Conservation (phyloP, 345 rosid species). For the Arabidopsis arenosa region DNA sequence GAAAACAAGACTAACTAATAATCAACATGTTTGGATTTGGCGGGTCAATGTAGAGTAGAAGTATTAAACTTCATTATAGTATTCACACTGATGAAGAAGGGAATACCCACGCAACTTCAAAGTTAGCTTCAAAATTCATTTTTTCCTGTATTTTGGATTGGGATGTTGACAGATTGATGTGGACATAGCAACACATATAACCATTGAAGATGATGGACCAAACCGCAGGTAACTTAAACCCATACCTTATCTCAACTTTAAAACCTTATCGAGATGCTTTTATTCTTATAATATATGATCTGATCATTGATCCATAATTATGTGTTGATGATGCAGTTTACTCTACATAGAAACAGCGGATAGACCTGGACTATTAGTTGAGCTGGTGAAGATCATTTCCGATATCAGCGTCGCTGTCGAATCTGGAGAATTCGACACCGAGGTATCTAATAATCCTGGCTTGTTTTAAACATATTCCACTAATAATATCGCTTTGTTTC, state of each 20-base stretch:
- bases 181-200: conserved; percentile 87
- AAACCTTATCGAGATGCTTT: neutral
- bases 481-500: neutral
- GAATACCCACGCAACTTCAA: neutral
- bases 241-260: conserved; percentile 17
- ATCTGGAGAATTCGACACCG: conserved; percentile 98
- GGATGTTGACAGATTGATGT: conserved; percentile 72
- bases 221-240: conserved; percentile 68
- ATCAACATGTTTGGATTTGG: neutral
- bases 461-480: neutral
- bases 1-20: conserved; percentile 2
- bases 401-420: conserved; percentile 83
- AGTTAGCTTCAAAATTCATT: neutral
- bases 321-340: conserved; percentile 59
- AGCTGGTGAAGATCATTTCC: conserved; percentile 77
- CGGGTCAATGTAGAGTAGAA: neutral
- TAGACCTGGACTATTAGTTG: conserved; percentile 92
- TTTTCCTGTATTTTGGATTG: conserved; percentile 17
- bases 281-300: conserved; percentile 3
- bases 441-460: conserved; percentile 50
- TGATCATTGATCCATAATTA: neutral
- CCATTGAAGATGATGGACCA: conserved; percentile 69
- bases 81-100: conserved; percentile 11
- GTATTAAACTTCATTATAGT: conserved; percentile 5
- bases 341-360: conserved; percentile 91